Percentiles rank a stretch among this genome's conserved stretches.
phyloP scores from a whole-genome alignment of 805 yeast genomes.

The Saccharomyces paradoxus region DNA sequence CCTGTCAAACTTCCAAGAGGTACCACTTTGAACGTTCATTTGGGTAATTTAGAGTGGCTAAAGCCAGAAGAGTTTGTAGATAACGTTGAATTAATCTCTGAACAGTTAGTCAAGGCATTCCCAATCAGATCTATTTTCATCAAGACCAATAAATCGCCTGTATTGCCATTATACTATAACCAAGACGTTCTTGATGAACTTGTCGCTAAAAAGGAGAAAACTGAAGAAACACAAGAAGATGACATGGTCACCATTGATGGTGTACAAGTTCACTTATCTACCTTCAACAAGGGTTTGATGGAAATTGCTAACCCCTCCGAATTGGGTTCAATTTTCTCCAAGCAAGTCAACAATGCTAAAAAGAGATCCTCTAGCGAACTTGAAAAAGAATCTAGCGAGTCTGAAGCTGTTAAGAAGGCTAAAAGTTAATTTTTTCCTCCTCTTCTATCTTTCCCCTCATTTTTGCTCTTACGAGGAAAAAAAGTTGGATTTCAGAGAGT shows the following conservation, averaged over 20 bases:
- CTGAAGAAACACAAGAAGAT: conserved; percentile 16
- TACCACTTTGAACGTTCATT: conserved; percentile 51
- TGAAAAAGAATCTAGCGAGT: conserved; percentile 4
- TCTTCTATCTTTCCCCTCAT: not conserved
- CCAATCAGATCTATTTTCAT: conserved; percentile 51
- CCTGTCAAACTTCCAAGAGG: conserved; percentile 67
- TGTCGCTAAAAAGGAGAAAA: conserved; percentile 25
- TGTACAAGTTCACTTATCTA: conserved; percentile 40
- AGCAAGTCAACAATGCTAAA: conserved; percentile 40
- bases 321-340: conserved; percentile 50
- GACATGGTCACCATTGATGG: conserved; percentile 30
- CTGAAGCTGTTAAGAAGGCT: conserved; percentile 14
- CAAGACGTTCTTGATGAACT: conserved; percentile 39
- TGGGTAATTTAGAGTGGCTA: conserved; percentile 48
- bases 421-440: conserved; percentile 11
- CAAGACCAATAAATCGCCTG: conserved; percentile 67
- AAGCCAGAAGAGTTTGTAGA: conserved; percentile 44
- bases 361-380: conserved; percentile 17
- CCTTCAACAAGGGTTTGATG: conserved; percentile 68
- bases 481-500: not conserved
- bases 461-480: not conserved
- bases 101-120: conserved; percentile 35
- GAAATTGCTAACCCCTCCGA: conserved; percentile 78
- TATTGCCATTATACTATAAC: conserved; percentile 72
- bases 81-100: conserved; percentile 50